These are phyloP conservation scores for Corylus avellana DNA, from an alignment of 306 rosid genomes.

Conservation along the genomic window DNA sequence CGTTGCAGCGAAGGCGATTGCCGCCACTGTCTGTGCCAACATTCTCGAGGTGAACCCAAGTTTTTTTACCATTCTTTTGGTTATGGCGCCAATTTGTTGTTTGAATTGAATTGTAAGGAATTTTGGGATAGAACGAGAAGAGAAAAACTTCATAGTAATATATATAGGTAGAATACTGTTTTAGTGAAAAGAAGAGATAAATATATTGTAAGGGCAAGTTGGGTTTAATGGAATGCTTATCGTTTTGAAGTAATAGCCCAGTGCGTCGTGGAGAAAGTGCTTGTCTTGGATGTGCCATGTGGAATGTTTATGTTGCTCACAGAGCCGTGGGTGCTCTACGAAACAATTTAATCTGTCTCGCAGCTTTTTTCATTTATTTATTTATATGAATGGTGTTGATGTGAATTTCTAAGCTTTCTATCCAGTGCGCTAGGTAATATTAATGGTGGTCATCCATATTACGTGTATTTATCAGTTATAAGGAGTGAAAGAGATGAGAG, in stretches of 20 bases:
- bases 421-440: slow-evolving; percentile 14
- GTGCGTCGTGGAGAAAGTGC: not conserved
- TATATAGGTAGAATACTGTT: slow-evolving; percentile 5
- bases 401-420: slow-evolving; percentile 7
- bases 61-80: slow-evolving; percentile 39
- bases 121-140: slow-evolving; percentile 22
- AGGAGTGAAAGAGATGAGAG: slow-evolving; percentile 15
- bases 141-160: slow-evolving; percentile 10
- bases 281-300: slow-evolving; percentile 13
- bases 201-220: slow-evolving; percentile 29
- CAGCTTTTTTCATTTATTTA: not conserved
- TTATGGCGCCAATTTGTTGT: slow-evolving; percentile 39
- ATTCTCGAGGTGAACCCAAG: slow-evolving; percentile 92
- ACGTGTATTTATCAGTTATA: slow-evolving; percentile 18
- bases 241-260: slow-evolving; percentile 14
- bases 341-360: slow-evolving; percentile 3
- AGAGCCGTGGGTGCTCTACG: not conserved
- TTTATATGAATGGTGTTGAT: not conserved
- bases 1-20: slow-evolving; percentile 63
- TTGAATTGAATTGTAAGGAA: slow-evolving; percentile 48
- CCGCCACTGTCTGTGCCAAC: slow-evolving; percentile 66
- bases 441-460: slow-evolving; percentile 5
- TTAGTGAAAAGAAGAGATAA: slow-evolving; percentile 22
- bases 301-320: slow-evolving; percentile 7
- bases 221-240: slow-evolving; percentile 35